Percentiles rank a stretch among this genome's conserved stretches.
phyloP scores from a whole-genome alignment of 2,329 filamentous ascomycete species.

The Trichoderma brevicompactum region DNA sequence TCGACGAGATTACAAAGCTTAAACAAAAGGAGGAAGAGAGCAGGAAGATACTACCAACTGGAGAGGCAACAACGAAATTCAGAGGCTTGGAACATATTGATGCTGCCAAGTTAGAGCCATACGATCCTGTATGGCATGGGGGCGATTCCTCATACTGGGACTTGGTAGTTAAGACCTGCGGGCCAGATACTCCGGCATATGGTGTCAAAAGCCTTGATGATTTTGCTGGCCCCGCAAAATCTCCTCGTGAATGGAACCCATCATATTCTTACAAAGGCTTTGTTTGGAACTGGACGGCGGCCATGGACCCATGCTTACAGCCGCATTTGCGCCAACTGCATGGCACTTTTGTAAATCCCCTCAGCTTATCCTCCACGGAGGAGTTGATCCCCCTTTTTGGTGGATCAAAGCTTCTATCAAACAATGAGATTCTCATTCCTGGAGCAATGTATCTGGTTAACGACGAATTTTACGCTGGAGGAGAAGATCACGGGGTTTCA shows the following conservation, averaged over 20 bases:
- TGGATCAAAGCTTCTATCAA: constrained; percentile 65
- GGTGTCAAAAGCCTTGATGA: constrained; percentile 42
- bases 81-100: constrained; percentile 48
- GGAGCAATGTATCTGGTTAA: constrained; percentile 66
- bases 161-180: constrained; percentile 59
- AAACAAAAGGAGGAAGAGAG: constrained; percentile 53
- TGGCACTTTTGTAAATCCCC: constrained; percentile 60
- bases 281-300: constrained; percentile 61
- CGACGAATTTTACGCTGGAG: constrained; percentile 63
- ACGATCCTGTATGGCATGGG: constrained; percentile 54
- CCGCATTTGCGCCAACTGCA: constrained; percentile 57
- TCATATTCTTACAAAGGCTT: constrained; percentile 52
- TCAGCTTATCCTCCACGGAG: constrained; percentile 55
- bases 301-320: constrained; percentile 63
- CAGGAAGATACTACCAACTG: constrained; percentile 49
- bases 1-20: constrained; percentile 58
- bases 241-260: constrained; percentile 43
- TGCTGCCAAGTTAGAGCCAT: constrained; percentile 39
- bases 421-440: constrained; percentile 68
- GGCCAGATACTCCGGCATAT: constrained; percentile 56
- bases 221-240: constrained; percentile 40
- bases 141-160: constrained; percentile 61
- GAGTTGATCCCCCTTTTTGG: constrained; percentile 65
- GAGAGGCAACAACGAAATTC: constrained; percentile 50
- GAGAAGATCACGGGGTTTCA: constrained; percentile 55